Evolutionary conservation across 306 rosid genomes (phyloP), one percentile per base, ranked within the genome.

Genomic region (Senna siamea): DNA sequence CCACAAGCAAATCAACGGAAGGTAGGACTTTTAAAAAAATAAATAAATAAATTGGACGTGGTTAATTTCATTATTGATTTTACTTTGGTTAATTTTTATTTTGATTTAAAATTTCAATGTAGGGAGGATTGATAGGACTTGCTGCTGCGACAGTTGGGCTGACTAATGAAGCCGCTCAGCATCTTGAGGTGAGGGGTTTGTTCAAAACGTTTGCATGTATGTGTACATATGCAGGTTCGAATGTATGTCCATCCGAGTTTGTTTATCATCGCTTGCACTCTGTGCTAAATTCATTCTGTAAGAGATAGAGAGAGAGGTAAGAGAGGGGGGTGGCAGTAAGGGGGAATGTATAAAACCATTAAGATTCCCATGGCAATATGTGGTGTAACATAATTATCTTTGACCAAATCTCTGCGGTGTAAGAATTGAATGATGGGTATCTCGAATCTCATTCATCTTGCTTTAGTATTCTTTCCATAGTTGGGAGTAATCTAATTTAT

Each of bases 121-220:
- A 94, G 99, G 99, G 99, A 69, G 99, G 99, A 78, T 83, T 95
- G 92, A 92, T 95, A 67, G 99, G 98, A 71, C 86, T 95, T 73
- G 99, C 98, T 64, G 99, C 99, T 77, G 97, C 92, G n/a, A 92
- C 98, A n/a, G 99, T 95, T 75, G 99, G 98, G 69, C 88, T 95
- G 92, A 75, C 87, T 81, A 83, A 84, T 59, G 98, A 86, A 69
- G 98, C 99, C 2, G 81, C 99, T 80, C 98, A 90, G 69, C 96
- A 95, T 90, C 99, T 95, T 69, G 99, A 95, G 95, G 99, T 92
- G 80, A 84, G 81, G 72, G 48, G 2, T 72, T 26, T 78, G 54
- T 35, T 52, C 13, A 26, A 60, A 22, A 68, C 74, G 72, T 55
- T 9, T 18, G 30, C 10, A 38, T n/a, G 2, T 12, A 8, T 63